A percentile compares a stretch with the other conserved stretches of the same genome.
phyloP scores from a whole-genome alignment of 2,329 filamentous ascomycete species.

The Ophiostoma sp. region DNA sequence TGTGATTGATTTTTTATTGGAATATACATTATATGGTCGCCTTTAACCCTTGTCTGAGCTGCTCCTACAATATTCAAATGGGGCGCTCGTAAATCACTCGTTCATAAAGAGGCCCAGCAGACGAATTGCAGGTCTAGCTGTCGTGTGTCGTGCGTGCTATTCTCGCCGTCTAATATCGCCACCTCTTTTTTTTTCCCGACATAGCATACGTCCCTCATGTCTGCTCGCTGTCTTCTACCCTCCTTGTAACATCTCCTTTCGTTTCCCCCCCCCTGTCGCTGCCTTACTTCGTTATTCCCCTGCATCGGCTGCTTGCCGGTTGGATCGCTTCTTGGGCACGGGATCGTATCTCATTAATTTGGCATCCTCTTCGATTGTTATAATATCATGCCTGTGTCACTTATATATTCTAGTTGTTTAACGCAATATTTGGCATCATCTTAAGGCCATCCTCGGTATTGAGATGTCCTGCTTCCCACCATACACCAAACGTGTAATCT shows the following conservation, averaged over 20 bases:
- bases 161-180: background rate
- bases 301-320: constrained; percentile 16
- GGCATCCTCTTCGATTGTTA: background rate
- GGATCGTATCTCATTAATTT: background rate
- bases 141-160: background rate
- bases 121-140: too few relatives aligned
- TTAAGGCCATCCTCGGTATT: background rate
- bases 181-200: background rate
- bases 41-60: background rate
- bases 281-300: background rate
- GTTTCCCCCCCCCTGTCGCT: background rate
- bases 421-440: background rate
- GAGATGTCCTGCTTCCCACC: background rate
- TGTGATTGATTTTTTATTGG: background rate
- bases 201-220: background rate
- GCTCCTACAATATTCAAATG: too few relatives aligned
- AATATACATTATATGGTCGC: background rate
- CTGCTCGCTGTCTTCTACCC: background rate
- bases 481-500: background rate
- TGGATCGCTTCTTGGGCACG: constrained; percentile 14
- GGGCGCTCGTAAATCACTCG: too few relatives aligned
- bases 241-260: background rate
- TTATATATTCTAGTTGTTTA: background rate
- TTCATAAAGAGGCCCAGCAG: too few relatives aligned
- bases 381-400: background rate